Base-by-base conservation (phyloP, 345 rosid species). In the Corymbia maculata region DNA sequence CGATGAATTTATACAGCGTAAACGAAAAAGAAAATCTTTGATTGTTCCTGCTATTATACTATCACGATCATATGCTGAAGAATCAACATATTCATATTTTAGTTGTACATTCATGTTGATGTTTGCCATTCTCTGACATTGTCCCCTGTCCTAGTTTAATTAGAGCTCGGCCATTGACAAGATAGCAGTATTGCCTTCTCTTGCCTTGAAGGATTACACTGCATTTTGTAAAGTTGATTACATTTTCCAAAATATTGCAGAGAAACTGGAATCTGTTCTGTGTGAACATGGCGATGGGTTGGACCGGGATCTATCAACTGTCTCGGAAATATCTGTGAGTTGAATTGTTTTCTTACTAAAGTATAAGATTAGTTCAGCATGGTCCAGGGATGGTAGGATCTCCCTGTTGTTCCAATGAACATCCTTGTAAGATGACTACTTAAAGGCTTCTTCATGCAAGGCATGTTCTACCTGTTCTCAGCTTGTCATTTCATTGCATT, bases 211-310 rank as follows among this genome's bases (percentile, higher is more conserved):
- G 22, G 26, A 85, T 50, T 47, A 15, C 14, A 50, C 15, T 15
- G 55, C 30, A 51, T 45, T 85, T 49, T 85, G 86, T 26, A 6
- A 51, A 45, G 86, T 28, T 15, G 57, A 51, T 79, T 8, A 52
- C n/a, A 49, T 57, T 50, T 13, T 49, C 45, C n/a, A 47, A 30
- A n/a, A 42, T 88, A 89, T 88, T 93, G 90, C 94, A 96, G 99
- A 95, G 93, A 92, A 96, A 97, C 90, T 93, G 94, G 97, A 97
- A 96, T 90, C 97, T 97, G 86, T 93, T 95, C 68, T 92, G 98
- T 45, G 98, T 96, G 79, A 97, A 96, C 82, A 66, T 96, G 88
- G 96, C 94, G 36, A 96, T 95, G 98, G 96, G 96, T 0, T 94
- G 88, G 87, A 96, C 99, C 5, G 98, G 99, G 88, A 70, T 96